phyloP scores from a whole-genome alignment of 2,329 filamentous ascomycete species.

The Septoria linicola region DNA sequence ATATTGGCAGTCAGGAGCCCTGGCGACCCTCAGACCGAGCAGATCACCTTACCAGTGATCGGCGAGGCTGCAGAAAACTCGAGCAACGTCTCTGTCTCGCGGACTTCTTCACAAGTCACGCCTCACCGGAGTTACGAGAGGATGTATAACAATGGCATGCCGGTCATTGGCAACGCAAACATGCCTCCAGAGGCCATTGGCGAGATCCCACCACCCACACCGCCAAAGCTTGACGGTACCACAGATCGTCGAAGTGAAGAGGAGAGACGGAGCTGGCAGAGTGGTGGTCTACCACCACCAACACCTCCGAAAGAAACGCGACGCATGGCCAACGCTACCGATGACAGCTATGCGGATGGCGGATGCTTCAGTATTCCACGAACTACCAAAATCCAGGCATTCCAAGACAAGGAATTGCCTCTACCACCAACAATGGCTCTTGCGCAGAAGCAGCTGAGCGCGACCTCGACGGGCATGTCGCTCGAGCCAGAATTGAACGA shows the following conservation, averaged over 20 bases:
- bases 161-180: slow-evolving; percentile 30
- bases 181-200: slow-evolving; percentile 31
- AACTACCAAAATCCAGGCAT: slow-evolving; percentile 17
- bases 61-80: slow-evolving; percentile 82
- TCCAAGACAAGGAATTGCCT: slow-evolving; percentile 33
- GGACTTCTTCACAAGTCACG: slow-evolving; percentile 29
- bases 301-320: slow-evolving; percentile 46
- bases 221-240: slow-evolving; percentile 33
- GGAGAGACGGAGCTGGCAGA: slow-evolving; percentile 27
- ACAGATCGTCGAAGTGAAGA: slow-evolving; percentile 22
- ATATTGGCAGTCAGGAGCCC: slow-evolving; percentile 59
- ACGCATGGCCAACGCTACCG: slow-evolving; percentile 5
- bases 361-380: slow-evolving; percentile 4
- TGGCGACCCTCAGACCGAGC: slow-evolving; percentile 56
- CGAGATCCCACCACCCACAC: slow-evolving; percentile 36
- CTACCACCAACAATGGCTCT: slow-evolving; percentile 22
- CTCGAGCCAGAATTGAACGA: slow-evolving; percentile 1
- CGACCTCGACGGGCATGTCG: slow-evolving; percentile 24
- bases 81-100: slow-evolving; percentile 48
- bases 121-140: slow-evolving; percentile 30
- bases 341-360: slow-evolving; percentile 3
- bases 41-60: slow-evolving; percentile 73
- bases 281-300: slow-evolving; percentile 40
- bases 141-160: slow-evolving; percentile 9
- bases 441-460: slow-evolving; percentile 24